phyloP scores from a whole-genome alignment of 441 rosid genomes.

The Lepidium campestre region DNA sequence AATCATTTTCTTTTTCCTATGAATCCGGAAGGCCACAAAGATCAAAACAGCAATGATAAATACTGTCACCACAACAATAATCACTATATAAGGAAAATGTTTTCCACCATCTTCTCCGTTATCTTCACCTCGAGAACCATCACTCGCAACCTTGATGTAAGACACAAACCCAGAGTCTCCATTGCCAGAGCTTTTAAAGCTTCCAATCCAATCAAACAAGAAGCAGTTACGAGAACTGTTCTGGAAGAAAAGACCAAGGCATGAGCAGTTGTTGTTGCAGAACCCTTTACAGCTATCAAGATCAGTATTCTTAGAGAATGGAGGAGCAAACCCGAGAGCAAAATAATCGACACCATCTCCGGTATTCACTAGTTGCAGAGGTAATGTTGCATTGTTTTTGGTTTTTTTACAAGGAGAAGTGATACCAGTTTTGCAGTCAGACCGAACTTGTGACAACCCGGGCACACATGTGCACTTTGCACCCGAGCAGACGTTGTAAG shows the following conservation, averaged over 20 bases:
- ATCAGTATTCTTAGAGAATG: constrained; percentile 45
- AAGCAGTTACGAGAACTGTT: constrained; percentile 71
- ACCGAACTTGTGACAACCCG: constrained; percentile 29
- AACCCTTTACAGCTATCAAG: constrained; percentile 64
- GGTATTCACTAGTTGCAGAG: constrained; percentile 46
- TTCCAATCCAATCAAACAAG: constrained; percentile 65
- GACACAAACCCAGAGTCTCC: constrained; percentile 37
- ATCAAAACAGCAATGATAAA: constrained; percentile 44
- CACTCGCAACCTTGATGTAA: constrained; percentile 49
- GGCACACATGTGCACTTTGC: constrained; percentile 59
- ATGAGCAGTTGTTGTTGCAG: constrained; percentile 69
- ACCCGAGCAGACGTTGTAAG: constrained; percentile 53
- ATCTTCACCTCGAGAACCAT: constrained; percentile 11
- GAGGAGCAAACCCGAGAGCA: constrained; percentile 52
- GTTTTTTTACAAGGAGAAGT: constrained; percentile 44
- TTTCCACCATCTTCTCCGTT: constrained; percentile 32
- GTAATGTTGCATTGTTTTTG: constrained; percentile 12
- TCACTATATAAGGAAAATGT: constrained; percentile 42
- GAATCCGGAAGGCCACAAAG: constrained; percentile 40
- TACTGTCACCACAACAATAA: constrained; percentile 47
- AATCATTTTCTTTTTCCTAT: constrained; percentile 32
- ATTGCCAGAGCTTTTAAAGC: constrained; percentile 38
- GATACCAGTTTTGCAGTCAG: constrained; percentile 52
- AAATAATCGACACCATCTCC: constrained; percentile 57
- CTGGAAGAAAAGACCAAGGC: constrained; percentile 67